Percentiles rank a stretch among this genome's conserved stretches.
These are phyloP conservation scores for Gymnopilus junonius DNA, from an alignment of 768 basidiomycete species.

Conservation along the genomic window DNA sequence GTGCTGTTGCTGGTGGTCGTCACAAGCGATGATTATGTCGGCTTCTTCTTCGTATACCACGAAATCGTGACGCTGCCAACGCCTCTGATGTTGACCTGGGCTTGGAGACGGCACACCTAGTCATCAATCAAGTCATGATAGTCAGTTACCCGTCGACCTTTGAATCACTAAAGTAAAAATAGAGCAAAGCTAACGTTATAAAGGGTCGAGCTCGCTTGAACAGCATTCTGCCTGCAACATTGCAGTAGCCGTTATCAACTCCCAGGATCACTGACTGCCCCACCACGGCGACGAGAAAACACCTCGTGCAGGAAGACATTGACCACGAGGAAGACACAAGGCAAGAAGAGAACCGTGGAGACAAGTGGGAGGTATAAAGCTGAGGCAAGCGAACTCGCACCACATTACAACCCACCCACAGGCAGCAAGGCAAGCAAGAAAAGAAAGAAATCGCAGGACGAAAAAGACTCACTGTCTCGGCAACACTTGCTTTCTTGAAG, in stretches of 20 bases:
- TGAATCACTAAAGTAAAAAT: not conserved
- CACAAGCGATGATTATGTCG: not conserved
- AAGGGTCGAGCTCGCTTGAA: not conserved
- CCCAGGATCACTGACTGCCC: not conserved
- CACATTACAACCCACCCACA: not conserved
- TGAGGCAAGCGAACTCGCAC: not conserved
- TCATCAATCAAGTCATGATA: conserved; percentile 7
- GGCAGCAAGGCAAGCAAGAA: not conserved
- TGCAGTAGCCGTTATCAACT: not conserved
- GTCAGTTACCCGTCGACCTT: conserved; percentile 3
- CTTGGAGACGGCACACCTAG: conserved; percentile 44
- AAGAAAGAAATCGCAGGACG: not conserved
- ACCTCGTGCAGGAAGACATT: not conserved
- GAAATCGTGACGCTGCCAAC: conserved; percentile 43
- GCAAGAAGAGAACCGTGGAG: not conserved
- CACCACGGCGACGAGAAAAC: too few species aligned
- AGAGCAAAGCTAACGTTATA: not conserved
- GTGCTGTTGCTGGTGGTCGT: not conserved
- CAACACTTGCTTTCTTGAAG: conserved; percentile 41
- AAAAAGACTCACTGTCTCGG: conserved; percentile 37
- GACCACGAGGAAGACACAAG: conserved; percentile 1
- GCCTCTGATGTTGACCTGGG: conserved; percentile 41
- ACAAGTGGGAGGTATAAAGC: not conserved
- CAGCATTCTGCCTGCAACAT: not conserved
- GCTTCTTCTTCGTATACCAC: conserved; percentile 34